Base-by-base conservation (phyloP, 139 green algal genomes). In the Gonium pectorale region DNA sequence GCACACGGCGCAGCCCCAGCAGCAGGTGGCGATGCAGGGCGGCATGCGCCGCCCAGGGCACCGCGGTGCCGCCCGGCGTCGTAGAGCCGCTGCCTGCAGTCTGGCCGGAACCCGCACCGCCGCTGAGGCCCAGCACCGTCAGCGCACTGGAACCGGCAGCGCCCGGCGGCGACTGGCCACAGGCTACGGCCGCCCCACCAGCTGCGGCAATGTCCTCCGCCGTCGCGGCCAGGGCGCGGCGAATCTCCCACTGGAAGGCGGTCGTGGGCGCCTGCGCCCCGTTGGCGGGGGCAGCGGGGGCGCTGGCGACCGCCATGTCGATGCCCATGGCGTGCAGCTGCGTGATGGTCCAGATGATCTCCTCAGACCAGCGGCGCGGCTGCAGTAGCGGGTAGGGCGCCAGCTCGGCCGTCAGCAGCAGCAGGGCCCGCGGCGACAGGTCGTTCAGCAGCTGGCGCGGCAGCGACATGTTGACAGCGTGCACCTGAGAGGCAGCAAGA, bases 401-500 rank as follows among this genome's bases (percentile, higher is more conserved):
- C 64, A 85, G 66, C 79, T 85, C 79, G 2, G 49, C 79, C n/a
- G 79, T 78, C n/a, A 85, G 64, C 37, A 78, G 46, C 64, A 85
- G 63, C 64, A 85, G 79, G 46, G 64, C 79, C 0, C 64, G 64
- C 35, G 64, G 64, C 21, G 79, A 77, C 33, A 85, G 64, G 46
- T 85, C 79, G 64, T 85, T 85, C 9, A 85, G 79, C 79, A 85
- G 64, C 79, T 85, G 79, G 35, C 79, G 64, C 3, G 79, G 79
- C 22, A 85, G 66, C 43, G 64, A 40, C 79, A 85, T 85, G 79
- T 85, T 77, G 79, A 85, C 64, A 0, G 77, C 77, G 62, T 85
- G 79, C 2, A 74, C 78, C 62, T 84, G 78, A 29, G 43, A 8
- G 8, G 22, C 1, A 33, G 2, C n/a, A 56, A 56, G 49, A 56